Base-by-base conservation (phyloP, 345 rosid genomes). In the Nasturtium officinale region DNA sequence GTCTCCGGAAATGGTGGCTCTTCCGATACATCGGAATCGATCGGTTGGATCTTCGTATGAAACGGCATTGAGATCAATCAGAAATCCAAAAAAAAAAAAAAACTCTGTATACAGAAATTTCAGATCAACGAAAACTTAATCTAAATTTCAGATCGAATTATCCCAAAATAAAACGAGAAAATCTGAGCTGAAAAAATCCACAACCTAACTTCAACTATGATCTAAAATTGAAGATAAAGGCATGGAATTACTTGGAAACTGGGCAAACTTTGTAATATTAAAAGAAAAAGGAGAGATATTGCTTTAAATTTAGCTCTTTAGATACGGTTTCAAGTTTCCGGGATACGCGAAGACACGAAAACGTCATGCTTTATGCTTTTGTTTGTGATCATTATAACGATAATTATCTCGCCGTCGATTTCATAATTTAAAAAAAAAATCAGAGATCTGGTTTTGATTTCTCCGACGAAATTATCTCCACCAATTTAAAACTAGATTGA, bases 1-100 rank as follows among this genome's bases (percentile, higher is more conserved):
- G 84, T 64, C 80, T 88, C 87, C 23, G 70, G 78, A 50, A 72
- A 79, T 20, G 71, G 32, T 21, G 64, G 53, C 42, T 79, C 87
- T 4, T 84, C 89, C 28, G 75, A 58, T 32, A 78, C 53, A 43
- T 69, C 71, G 32, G 70, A 81, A 66, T 88, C 87, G 48, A 92
- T 75, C 60, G 98, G 98, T 75, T 87, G 98, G 65, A 92, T 84
- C 89, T 85, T 92, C 97, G 83, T 83, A 11, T 81, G 80, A 32
- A 69, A 84, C 51, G 89, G 88, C 83, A 85, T 75, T 9, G 67
- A 45, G n/a, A 33, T 59, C 64, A 51, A 37, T 58, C 64, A 43
- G 73, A 59, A 56, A 23, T 23, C 5, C 5, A 16, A 10, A 30
- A 38, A 47, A 3, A 42, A 43, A 23, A 9, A 48, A 61, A 35